Evolutionary conservation across 129 eudicot species (phyloP), one percentile per base, ranked within the genome.

Genomic region (Daucus carota): DNA sequence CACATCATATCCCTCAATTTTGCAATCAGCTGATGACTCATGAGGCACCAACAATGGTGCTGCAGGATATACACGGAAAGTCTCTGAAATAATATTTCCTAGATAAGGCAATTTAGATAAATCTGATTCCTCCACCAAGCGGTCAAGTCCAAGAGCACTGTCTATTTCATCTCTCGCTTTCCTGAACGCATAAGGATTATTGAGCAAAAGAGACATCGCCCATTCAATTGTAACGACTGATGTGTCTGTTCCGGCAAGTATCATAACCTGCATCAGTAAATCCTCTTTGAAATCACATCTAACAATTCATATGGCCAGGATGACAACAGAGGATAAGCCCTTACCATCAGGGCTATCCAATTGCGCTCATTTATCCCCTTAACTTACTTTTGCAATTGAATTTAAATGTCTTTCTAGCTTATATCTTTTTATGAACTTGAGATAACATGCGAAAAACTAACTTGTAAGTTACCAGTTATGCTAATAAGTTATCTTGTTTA

Each of bases 31-130:
- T n/a, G 88, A 76, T 5, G 86, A 67, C 81, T 57, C 76, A 65
- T 65, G 88, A 0, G 88, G 88, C 5, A 81, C 31, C 12, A 81
- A 16, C 22, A 85, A 26, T 16, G 86, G 88, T 26, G 67, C 79
- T 3, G 88, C 38, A 5, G 83, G 85, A 57, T 38, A 84, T 4
- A 85, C 12, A 26, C 83, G 57, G 2, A 84, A 38, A 22, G 85
- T 84, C 73, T 84, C 85, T 6, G 29, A 36, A 3, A 81, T 70
- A 38, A 81, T 67, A 75, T 46, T 54, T 18, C 46, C 75, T 10
- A 85, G 80, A 63, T 78, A 81, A 32, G 50, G 83, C 13, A 81
- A 32, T 1, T 74, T 47, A 34, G 59, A 22, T 20, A 50, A 18
- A 20, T 50, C 59, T 50, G 26, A 50, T 20, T 50, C 59, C 59